These are phyloP conservation scores for Selenicereus undatus DNA, from an alignment of 148 eudicot species.

Conservation along the genomic window DNA sequence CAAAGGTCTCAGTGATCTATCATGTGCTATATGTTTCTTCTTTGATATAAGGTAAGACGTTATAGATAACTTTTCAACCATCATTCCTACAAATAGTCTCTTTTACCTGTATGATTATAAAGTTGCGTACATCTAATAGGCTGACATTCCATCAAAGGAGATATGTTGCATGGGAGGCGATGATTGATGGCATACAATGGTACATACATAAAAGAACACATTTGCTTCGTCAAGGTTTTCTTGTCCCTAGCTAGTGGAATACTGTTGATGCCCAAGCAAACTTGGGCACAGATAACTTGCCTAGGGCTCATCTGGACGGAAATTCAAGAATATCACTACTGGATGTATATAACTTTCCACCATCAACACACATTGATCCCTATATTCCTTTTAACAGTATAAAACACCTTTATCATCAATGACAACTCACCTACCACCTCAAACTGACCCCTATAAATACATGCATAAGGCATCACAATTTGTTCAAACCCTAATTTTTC, in stretches of 20 bases:
- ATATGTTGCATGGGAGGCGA: too few relatives aligned
- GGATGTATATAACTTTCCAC: too few relatives aligned
- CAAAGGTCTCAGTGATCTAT: too few relatives aligned
- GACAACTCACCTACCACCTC: neutral
- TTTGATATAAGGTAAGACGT: too few relatives aligned
- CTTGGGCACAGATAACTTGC: neutral
- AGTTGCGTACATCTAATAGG: too few relatives aligned
- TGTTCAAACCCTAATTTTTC: neutral
- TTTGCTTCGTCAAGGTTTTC: neutral
- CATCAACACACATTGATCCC: neutral
- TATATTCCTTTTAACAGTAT: constrained; percentile 19
- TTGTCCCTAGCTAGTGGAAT: neutral
- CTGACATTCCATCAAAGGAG: too few relatives aligned
- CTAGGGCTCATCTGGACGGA: neutral
- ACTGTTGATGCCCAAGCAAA: constrained; percentile 8
- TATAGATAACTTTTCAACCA: too few relatives aligned
- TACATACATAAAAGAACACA: too few relatives aligned
- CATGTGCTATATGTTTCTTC: too few relatives aligned
- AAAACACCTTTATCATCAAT: neutral
- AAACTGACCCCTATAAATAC: constrained; percentile 30
- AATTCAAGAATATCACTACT: constrained; percentile 12
- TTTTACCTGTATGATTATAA: too few relatives aligned
- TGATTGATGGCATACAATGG: too few relatives aligned
- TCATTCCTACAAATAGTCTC: too few relatives aligned
- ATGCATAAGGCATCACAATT: constrained; percentile 3